phyloP scores from a whole-genome alignment of 371 early-diverging fungal genomes.

The Rozella allomycis region DNA sequence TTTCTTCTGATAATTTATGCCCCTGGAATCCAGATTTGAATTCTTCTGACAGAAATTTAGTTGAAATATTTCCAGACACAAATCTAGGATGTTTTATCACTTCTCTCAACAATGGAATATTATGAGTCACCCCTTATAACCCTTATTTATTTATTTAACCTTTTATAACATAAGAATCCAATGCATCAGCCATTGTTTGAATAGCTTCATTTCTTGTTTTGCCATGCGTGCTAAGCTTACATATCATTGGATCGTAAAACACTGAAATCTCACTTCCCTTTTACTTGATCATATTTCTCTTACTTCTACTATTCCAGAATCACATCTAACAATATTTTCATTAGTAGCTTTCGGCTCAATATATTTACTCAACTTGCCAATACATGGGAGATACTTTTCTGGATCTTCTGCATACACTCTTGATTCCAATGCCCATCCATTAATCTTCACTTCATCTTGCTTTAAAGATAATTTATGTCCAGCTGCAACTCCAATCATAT shows the following conservation, averaged over 20 bases:
- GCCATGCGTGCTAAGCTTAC: slow-evolving; percentile 73
- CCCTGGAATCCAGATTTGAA: slow-evolving; percentile 79
- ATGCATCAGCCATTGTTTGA: slow-evolving; percentile 46
- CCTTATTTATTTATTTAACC: slow-evolving; percentile 13
- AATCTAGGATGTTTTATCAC: slow-evolving; percentile 60
- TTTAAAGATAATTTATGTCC: slow-evolving; percentile 8
- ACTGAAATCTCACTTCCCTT: slow-evolving; percentile 59
- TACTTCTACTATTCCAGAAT: slow-evolving; percentile 56
- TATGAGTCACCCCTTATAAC: slow-evolving; percentile 60
- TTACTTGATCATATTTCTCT: no score
- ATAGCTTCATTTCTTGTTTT: slow-evolving; percentile 51
- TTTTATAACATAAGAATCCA: slow-evolving; percentile 74
- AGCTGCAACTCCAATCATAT: slow-evolving; percentile 3
- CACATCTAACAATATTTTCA: slow-evolving; percentile 36
- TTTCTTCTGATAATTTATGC: slow-evolving; percentile 20
- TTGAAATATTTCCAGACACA: slow-evolving; percentile 50
- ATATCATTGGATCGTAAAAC: slow-evolving; percentile 39
- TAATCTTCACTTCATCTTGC: slow-evolving; percentile 15
- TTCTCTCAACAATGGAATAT: slow-evolving; percentile 73
- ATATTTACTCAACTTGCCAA: slow-evolving; percentile 62
- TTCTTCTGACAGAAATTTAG: slow-evolving; percentile 71
- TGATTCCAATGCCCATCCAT: slow-evolving; percentile 15
- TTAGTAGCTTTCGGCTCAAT: slow-evolving; percentile 28
- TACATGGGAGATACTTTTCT: slow-evolving; percentile 55
- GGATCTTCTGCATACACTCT: slow-evolving; percentile 28